Base-by-base conservation (phyloP, 495 filamentous ascomycete genomes). In the Sphaerosporella brunnea region DNA sequence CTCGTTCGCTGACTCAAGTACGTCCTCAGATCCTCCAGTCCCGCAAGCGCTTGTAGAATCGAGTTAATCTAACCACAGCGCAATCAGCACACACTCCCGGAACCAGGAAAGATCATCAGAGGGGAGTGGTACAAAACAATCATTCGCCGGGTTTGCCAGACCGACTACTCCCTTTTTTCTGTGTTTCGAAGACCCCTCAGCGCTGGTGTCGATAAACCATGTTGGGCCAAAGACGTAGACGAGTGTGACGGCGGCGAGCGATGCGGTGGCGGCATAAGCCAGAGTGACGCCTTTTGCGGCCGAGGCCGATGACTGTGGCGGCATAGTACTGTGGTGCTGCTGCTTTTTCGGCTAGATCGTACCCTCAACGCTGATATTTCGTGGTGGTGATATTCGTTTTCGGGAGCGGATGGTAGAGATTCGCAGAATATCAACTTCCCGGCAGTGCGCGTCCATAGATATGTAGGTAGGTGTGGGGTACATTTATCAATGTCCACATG, bases 161-260 rank as follows among this genome's bases (percentile, higher is more conserved):
- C 90, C 90, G 18, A 99, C 87, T 36, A 86, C 80, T 50, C 82
- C 82, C 61, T 84, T 87, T 65, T 88, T 93, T 40, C 82, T 75
- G 47, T 73, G 66, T 45, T 63, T 74, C 32, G 71, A 69, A 23
- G 74, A 70, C 45, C 58, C 63, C 19, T 39, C 39, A n/a, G 25
- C 15, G 44, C 70, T 71, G 18, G 77, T 69, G 65, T 97, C 88
- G 57, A 96, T 75, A 56, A 93, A 84, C 65, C 83, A 94, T 26
- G 92, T 94, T 3, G 90, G 90, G 2, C 77, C 86, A 63, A 99
- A 96, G 50, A 96, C 87, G 61, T 96, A 99, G 59, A 99, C 79
- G 11, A 96, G 68, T 11, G 92, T 86, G 50, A 93, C 79, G n/a
- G 92, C 90, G 32, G 90, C 90, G 28, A 99, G 79, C 40, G 86